Evolutionary conservation across 2,329 filamentous ascomycete genomes (phyloP).

Genomic region (Bisporella sp.): DNA sequence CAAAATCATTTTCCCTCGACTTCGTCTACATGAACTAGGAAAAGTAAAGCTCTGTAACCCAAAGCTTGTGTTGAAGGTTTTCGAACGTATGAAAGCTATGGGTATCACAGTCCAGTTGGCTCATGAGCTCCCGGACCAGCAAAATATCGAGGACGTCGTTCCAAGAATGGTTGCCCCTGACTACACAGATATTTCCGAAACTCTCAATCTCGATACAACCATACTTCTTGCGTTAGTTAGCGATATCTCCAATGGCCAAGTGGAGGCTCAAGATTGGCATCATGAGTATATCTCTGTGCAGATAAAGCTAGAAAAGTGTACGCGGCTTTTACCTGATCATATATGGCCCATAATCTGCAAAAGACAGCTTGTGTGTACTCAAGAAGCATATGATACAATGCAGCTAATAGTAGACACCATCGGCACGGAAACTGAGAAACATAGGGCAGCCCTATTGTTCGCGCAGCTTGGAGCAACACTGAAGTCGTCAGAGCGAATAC

Average conservation of each 20-base stretch:
- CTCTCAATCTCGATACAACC: constrained; percentile 53
- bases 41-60: constrained; percentile 38
- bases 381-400: constrained; percentile 56
- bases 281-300: constrained; percentile 34
- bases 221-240: constrained; percentile 62
- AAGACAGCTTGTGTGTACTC: constrained; percentile 52
- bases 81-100: constrained; percentile 46
- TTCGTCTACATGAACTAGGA: constrained; percentile 31
- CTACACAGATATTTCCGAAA: constrained; percentile 32
- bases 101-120: constrained; percentile 28
- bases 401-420: constrained; percentile 55
- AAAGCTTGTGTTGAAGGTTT: constrained; percentile 35
- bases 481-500: constrained; percentile 20
- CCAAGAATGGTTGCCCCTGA: constrained; percentile 31
- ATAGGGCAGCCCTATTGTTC: constrained; percentile 48
- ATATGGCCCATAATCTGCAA: constrained; percentile 53
- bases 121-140: constrained; percentile 18
- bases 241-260: constrained; percentile 42
- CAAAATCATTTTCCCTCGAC: constrained; percentile 20
- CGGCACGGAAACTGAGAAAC: constrained; percentile 50
- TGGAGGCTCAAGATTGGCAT: constrained; percentile 26
- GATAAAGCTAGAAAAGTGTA: constrained; percentile 53
- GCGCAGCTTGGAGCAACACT: constrained; percentile 19
- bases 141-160: constrained; percentile 16
- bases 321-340: constrained; percentile 50